Evolutionary conservation across 352 stramenopile species (phyloP), one percentile per base, ranked within the genome.

Genomic region (Blastocystis sp.): DNA sequence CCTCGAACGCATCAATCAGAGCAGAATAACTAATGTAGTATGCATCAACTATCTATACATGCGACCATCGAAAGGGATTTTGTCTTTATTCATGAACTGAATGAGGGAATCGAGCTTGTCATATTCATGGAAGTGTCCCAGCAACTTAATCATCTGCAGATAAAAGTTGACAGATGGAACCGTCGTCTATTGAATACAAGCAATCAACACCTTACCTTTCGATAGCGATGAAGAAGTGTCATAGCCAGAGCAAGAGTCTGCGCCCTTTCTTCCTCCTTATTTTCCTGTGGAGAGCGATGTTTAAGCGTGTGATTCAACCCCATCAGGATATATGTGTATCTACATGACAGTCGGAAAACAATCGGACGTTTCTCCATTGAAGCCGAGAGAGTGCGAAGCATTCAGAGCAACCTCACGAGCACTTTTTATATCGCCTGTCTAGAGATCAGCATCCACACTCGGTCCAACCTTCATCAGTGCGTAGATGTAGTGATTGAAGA

Each of bases 81-180:
- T n/a, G 50, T 81, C 70, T 41, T 81, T 81, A 24, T 81, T 81
- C 70, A 81, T 81, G 55, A 47, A 62, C 37, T 81, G 70, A 47
- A 81, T 81, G 13, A 81, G 7, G 9, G 30, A n/a, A 41, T 81
- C 70, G 3, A 81, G 45, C 45, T 81, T 81, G 50, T 81, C 70
- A 65, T 81, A 81, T 64, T 81, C 70, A n/a, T 63, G 70, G 45
- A 62, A 81, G 45, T 81, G 45, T 11, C 70, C 70, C 43, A 81
- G 50, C 16, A 81, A 45, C 24, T 50, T 26, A 41, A 81, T 81
- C 70, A 81, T 81, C 24, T 81, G 70, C 4, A 81, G 43, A 41
- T 81, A 81, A 20, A 81, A 81, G 9, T 65, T 53, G 6, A 81
- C 39, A 20, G 70, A 50, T 24, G 70, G 70, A 18, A 53, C 45